phyloP scores from a whole-genome alignment of 306 rosid genomes.

The Morella rubra region DNA sequence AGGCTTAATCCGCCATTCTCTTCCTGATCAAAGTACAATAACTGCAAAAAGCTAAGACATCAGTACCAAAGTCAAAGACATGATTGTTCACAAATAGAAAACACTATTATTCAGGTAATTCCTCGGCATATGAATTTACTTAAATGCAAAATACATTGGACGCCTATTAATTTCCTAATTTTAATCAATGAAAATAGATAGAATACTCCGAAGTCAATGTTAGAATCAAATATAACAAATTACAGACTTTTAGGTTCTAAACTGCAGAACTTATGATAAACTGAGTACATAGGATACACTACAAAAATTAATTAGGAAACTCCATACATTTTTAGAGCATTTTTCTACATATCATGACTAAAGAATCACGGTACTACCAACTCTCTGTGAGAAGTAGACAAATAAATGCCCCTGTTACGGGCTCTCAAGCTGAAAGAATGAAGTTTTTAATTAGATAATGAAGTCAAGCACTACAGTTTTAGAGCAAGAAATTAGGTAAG shows the following conservation, averaged over 20 bases:
- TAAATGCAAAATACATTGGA: neutral
- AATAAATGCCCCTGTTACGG: neutral
- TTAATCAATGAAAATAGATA: neutral
- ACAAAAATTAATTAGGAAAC: neutral
- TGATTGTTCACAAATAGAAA: conserved; percentile 9
- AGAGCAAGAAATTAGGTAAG: neutral
- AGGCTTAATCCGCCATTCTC: conserved; percentile 86
- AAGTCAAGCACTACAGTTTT: neutral
- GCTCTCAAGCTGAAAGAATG: neutral
- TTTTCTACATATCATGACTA: neutral
- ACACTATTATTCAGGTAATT: conserved; percentile 4
- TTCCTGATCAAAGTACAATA: conserved; percentile 84
- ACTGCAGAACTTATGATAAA: neutral
- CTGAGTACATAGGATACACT: neutral
- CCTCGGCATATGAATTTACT: conserved; percentile 3
- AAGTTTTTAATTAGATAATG: neutral
- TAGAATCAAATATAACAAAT: neutral
- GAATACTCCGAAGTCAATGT: neutral
- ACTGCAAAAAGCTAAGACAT: conserved; percentile 44
- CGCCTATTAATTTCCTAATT: neutral
- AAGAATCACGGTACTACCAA: neutral
- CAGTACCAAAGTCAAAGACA: neutral
- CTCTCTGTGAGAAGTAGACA: neutral
- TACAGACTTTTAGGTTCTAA: neutral
- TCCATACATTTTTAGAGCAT: neutral